These are phyloP conservation scores for Dipteronia sinensis DNA, from an alignment of 345 rosid species.

Conservation along the genomic window DNA sequence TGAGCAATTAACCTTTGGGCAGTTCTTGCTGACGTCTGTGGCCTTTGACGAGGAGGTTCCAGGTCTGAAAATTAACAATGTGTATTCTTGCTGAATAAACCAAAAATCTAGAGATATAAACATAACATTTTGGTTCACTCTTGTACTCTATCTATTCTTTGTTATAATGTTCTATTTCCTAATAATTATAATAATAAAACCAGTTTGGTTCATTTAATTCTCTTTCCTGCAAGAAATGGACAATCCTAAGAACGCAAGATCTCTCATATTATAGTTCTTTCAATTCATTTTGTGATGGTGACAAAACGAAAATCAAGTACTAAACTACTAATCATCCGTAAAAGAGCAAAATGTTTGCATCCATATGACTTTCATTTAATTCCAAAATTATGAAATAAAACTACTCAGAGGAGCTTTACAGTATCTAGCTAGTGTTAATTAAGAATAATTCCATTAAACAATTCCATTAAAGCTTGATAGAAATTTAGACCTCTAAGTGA, in stretches of 20 bases:
- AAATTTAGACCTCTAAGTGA: not conserved
- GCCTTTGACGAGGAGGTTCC: constrained; percentile 89
- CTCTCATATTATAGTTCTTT: not conserved
- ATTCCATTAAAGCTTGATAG: not conserved
- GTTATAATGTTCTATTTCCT: not conserved
- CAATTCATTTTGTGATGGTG: not conserved
- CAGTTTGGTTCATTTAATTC: not conserved
- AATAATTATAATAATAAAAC: not conserved
- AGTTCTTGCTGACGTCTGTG: constrained; percentile 85
- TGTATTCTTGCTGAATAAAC: not conserved
- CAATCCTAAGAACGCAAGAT: not conserved
- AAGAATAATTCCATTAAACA: not conserved
- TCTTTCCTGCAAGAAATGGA: not conserved
- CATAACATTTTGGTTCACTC: not conserved
- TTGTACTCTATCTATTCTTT: not conserved
- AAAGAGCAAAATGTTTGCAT: not conserved
- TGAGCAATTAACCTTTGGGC: constrained; percentile 95
- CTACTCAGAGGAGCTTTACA: not conserved
- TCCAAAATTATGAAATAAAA: not conserved
- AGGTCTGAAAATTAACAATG: constrained; percentile 48
- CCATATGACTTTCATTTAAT: not conserved
- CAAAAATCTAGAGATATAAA: not conserved
- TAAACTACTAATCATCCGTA: not conserved
- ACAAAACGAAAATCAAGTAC: not conserved
- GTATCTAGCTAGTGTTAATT: not conserved